Evolutionary conservation across 257 asterid genomes (phyloP), one percentile per base, ranked within the genome.

Genomic region (Przewalskia tangutica): DNA sequence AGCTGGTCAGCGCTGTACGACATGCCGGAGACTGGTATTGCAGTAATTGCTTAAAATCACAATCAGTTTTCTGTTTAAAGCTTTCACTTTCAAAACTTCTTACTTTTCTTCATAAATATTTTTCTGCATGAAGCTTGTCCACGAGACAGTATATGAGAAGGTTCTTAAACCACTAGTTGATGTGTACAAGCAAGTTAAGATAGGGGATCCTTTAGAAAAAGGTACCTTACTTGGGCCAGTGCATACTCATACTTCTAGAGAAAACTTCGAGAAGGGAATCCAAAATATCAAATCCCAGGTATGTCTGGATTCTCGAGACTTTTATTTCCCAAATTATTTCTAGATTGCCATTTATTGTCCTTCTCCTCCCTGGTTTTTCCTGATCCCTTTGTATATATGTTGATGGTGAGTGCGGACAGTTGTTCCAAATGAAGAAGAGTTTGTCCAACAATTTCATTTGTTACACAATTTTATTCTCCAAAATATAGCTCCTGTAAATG

Each of bases 1-100:
- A 20, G 99, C 98, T 89, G 99, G 99, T 76, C 99, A 96, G 85
- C 94, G 99, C 81, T 96, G 99, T 85, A 94, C 99, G 10, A 93
- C 98, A 14, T 96, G 99, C 89, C 97, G 99, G 77, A 92, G 99
- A 88, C 90, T 96, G 99, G 99, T 96, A 92, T 7, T n/a, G 18
- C 78, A 53, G 17, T 50, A 80, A 77, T 67, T 20, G 65, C 56
- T 58, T 1, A 36, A 38, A 18, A 38, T 82, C 20, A 86, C 58
- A 7, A 60, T 4, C 85, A 38, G 38, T 76, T 78, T 84, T 51
- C 27, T 48, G 67, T 56, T 17, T 63, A 59, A 76, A 44, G 56
- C 32, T 70, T 44, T 53, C 12, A 32, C 84, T 65, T 83, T 65
- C 70, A 55, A 1, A 32, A 81, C 27, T 84, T 83, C 12, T 73